A percentile compares a stretch with the other conserved stretches of the same genome.
Evolutionary conservation across 2,329 filamentous ascomycete species (phyloP).

Genomic region (Rhynchosporium graminicola): DNA sequence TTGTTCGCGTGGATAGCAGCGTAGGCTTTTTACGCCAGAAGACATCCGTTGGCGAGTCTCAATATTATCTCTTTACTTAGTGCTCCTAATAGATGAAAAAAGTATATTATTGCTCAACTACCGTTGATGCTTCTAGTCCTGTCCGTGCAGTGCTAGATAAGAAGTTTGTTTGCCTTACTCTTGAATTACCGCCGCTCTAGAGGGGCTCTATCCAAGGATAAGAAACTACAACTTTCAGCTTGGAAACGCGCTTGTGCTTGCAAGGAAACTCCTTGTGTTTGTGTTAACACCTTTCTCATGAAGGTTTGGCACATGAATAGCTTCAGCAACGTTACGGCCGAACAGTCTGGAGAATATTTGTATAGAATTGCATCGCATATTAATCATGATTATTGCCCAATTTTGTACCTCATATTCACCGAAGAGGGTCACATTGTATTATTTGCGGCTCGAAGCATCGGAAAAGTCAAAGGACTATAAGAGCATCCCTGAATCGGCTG

Average conservation of each 20-base stretch:
- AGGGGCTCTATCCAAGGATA: no score
- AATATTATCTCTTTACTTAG: no score
- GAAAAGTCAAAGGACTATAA: neutral
- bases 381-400: constrained; percentile 3
- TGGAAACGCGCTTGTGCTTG: neutral
- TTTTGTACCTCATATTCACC: neutral
- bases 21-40: no score
- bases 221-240: neutral
- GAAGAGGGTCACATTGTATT: constrained; percentile 14
- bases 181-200: no score
- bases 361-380: constrained; percentile 2
- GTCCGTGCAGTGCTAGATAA: no score
- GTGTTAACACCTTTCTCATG: neutral
- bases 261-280: neutral
- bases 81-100: no score
- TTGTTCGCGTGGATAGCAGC: no score
- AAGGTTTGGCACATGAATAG: neutral
- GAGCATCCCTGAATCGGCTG: neutral
- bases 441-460: constrained; percentile 5
- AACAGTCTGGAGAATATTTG: neutral
- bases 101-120: no score
- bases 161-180: no score
- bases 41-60: no score
- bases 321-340: neutral
- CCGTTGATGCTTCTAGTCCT: no score